These are phyloP conservation scores for Pseudocercospora cruenta DNA, from an alignment of 2,329 filamentous ascomycete species.

Conservation along the genomic window DNA sequence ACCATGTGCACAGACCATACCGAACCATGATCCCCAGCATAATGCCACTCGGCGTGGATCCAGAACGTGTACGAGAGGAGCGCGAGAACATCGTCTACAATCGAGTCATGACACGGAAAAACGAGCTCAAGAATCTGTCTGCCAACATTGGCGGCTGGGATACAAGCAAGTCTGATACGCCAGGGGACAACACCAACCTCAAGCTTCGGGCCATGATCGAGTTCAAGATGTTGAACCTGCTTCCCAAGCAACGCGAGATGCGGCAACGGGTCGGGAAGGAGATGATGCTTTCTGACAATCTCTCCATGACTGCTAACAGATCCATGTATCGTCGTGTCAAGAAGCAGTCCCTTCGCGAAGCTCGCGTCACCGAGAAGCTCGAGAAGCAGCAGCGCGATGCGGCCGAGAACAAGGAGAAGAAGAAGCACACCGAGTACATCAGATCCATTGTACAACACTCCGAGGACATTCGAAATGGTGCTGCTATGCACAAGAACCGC, in stretches of 20 bases:
- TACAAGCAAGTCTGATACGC: conserved; percentile 67
- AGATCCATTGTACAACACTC: conserved; percentile 83
- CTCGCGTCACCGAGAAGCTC: conserved; percentile 95
- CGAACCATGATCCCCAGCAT: conserved; percentile 83
- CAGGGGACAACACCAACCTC: conserved; percentile 74
- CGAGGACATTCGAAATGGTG: conserved; percentile 72
- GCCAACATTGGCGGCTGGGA: conserved; percentile 90
- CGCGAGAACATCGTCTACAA: conserved; percentile 89
- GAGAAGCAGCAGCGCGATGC: conserved; percentile 99
- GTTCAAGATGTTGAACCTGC: conserved; percentile 86
- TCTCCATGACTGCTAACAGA: conserved; percentile 95
- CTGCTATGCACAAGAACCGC: conserved; percentile 70
- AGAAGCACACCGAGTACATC: conserved; percentile 92
- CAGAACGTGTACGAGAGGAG: conserved; percentile 82
- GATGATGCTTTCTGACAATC: conserved; percentile 93
- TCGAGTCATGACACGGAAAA: conserved; percentile 80
- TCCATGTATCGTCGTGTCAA: conserved; percentile 90
- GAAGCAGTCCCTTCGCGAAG: conserved; percentile 94
- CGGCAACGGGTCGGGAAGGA: conserved; percentile 85
- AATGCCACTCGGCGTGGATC: conserved; percentile 85
- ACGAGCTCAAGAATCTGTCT: conserved; percentile 79
- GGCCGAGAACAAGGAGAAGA: conserved; percentile 93
- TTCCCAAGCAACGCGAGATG: conserved; percentile 83
- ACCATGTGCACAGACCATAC: conserved; percentile 75
- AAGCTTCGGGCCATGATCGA: conserved; percentile 93